Percentiles rank a stretch among this genome's conserved stretches.
These are phyloP conservation scores for Amphicarpaea edgeworthii DNA, from an alignment of 306 rosid species.

Conservation along the genomic window DNA sequence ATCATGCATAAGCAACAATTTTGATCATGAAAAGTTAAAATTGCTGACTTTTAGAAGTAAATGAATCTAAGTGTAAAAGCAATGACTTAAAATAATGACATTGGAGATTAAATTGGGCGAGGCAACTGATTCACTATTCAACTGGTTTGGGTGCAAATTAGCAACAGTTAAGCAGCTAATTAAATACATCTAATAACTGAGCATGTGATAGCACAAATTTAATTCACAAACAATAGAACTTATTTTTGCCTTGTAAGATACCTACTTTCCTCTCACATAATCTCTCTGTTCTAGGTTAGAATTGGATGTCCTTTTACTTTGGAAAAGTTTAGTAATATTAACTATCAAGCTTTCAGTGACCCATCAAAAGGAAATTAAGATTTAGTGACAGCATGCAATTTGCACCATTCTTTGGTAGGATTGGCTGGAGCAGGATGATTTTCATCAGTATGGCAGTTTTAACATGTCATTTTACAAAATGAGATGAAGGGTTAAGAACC, in stretches of 20 bases:
- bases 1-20: slow-evolving; percentile 22
- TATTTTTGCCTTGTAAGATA: slow-evolving; percentile 4
- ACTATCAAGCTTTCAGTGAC: not conserved
- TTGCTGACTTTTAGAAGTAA: not conserved
- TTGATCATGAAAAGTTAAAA: slow-evolving; percentile 9
- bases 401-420: not conserved
- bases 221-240: slow-evolving; percentile 16
- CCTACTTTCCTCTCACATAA: not conserved
- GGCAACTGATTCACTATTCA: too few species aligned
- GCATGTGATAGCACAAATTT: too few species aligned
- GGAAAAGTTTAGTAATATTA: not conserved
- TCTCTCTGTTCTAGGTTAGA: not conserved
- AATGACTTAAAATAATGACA: not conserved
- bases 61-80: not conserved
- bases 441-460: not conserved
- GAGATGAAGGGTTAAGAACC: too few species aligned
- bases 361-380: not conserved
- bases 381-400: slow-evolving; percentile 15
- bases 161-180: too few species aligned
- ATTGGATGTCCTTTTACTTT: slow-evolving; percentile 1
- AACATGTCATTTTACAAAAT: too few species aligned
- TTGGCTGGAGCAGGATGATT: slow-evolving; percentile 3
- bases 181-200: too few species aligned
- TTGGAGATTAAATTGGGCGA: slow-evolving; percentile 11
- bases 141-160: too few species aligned